Evolutionary conservation across 2,329 filamentous ascomycete species (phyloP).

Genomic region (Fusarium poae): DNA sequence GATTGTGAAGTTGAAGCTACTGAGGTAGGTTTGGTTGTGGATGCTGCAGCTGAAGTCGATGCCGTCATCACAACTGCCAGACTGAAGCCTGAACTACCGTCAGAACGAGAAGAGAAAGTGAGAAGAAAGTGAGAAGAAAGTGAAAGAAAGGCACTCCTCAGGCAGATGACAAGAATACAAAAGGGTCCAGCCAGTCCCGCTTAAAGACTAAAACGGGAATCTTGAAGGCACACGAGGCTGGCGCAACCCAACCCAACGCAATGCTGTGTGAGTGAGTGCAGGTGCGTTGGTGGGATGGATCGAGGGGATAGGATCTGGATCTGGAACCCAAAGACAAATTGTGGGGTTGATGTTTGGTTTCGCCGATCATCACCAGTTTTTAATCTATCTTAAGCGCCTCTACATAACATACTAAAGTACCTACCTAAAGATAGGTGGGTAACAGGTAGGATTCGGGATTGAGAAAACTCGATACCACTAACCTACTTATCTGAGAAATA

Average conservation of each 20-base stretch:
- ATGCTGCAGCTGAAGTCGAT: slow-evolving; percentile 20
- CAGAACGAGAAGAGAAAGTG: slow-evolving; percentile 9
- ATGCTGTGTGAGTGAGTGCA: neutral
- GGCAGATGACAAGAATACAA: neutral
- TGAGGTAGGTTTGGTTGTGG: slow-evolving; percentile 6
- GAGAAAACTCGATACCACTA: neutral
- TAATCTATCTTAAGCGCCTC: neutral
- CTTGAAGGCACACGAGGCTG: slow-evolving; percentile 28
- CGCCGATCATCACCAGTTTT: slow-evolving; percentile 32
- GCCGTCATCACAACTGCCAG: slow-evolving; percentile 20
- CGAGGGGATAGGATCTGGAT: slow-evolving; percentile 23
- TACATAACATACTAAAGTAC: too few species aligned
- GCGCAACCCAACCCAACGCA: slow-evolving; percentile 14
- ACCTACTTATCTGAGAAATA: neutral
- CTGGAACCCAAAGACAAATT: slow-evolving; percentile 37
- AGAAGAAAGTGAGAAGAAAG: neutral
- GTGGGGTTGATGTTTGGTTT: slow-evolving; percentile 38
- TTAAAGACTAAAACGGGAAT: slow-evolving; percentile 24
- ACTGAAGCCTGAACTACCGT: neutral
- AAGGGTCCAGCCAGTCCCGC: slow-evolving; percentile 15
- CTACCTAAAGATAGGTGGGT: too few species aligned
- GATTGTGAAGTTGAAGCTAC: slow-evolving; percentile 16
- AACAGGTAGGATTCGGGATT: too few species aligned
- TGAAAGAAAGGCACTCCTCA: neutral
- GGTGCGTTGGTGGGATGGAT: slow-evolving; percentile 15